Conservation (phyloP, 495 filamentous ascomycete species). For the Eremomyces bilateralis region DNA sequence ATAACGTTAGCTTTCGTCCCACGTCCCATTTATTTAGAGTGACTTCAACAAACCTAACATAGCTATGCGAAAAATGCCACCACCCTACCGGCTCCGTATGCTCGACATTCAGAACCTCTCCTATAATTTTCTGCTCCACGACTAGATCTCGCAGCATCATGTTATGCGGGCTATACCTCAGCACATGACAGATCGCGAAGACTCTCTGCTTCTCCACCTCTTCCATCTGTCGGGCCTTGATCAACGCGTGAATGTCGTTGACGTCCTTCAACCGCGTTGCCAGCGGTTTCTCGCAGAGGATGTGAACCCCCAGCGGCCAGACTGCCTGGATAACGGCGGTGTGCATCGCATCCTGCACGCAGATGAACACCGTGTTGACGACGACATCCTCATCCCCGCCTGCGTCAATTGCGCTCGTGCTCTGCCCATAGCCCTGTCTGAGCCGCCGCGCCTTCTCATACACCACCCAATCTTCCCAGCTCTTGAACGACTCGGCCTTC, state of each 20-base stretch:
- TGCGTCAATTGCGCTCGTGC: slow-evolving; percentile 3
- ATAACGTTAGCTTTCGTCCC: not conserved
- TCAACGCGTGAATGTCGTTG: slow-evolving; percentile 42
- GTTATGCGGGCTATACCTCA: slow-evolving; percentile 70
- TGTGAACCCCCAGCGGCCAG: slow-evolving; percentile 42
- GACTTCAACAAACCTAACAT: slow-evolving; percentile 38
- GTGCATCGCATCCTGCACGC: slow-evolving; percentile 76
- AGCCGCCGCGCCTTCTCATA: slow-evolving; percentile 38
- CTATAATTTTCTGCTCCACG: slow-evolving; percentile 47
- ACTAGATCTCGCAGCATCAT: slow-evolving; percentile 59
- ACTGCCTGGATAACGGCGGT: slow-evolving; percentile 52
- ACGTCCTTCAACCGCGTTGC: slow-evolving; percentile 59
- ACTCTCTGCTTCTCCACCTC: slow-evolving; percentile 21
- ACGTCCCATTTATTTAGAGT: not conserved
- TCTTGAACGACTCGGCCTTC: slow-evolving; percentile 39
- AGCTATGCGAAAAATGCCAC: slow-evolving; percentile 92
- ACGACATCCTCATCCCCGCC: slow-evolving; percentile 13
- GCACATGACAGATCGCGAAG: slow-evolving; percentile 52
- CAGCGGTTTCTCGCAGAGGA: slow-evolving; percentile 91
- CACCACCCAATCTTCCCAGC: slow-evolving; percentile 50
- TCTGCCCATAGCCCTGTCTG: slow-evolving; percentile 2
- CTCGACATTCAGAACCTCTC: slow-evolving; percentile 69
- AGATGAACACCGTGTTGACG: slow-evolving; percentile 70
- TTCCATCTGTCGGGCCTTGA: slow-evolving; percentile 12
- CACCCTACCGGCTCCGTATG: slow-evolving; percentile 89